Conservation (phyloP, 2,329 filamentous ascomycete genomes). For the Pseudogymnoascus destructans region DNA sequence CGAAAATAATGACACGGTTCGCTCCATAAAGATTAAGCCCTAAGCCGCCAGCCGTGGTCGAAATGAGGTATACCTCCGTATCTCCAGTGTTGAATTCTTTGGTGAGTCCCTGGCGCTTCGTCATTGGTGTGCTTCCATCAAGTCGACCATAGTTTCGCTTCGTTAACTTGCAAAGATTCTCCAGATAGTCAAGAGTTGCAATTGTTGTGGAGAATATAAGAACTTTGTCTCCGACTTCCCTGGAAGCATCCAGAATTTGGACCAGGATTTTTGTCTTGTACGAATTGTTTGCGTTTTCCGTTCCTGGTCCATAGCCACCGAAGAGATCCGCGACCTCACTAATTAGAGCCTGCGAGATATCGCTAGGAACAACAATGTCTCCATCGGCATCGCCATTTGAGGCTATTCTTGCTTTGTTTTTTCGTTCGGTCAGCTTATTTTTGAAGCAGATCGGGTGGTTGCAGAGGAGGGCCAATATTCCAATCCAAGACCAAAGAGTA, state of each 20-base stretch:
- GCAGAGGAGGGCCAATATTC: slow-evolving; percentile 39
- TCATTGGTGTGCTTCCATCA: slow-evolving; percentile 49
- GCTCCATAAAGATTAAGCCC: slow-evolving; percentile 76
- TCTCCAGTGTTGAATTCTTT: slow-evolving; percentile 53
- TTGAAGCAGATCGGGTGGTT: slow-evolving; percentile 39
- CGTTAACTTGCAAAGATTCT: slow-evolving; percentile 38
- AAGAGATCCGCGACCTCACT: not conserved
- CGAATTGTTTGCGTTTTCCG: slow-evolving; percentile 36
- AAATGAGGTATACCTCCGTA: slow-evolving; percentile 61
- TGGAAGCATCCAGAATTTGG: slow-evolving; percentile 55
- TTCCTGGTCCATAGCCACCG: slow-evolving; percentile 21
- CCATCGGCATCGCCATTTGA: slow-evolving; percentile 13
- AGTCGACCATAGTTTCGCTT: slow-evolving; percentile 43
- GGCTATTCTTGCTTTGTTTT: slow-evolving; percentile 14
- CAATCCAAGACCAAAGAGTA: slow-evolving; percentile 41
- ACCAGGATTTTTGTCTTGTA: slow-evolving; percentile 56
- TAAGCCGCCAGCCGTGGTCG: slow-evolving; percentile 67
- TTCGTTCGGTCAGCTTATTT: slow-evolving; percentile 33
- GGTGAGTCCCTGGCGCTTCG: slow-evolving; percentile 46
- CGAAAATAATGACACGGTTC: slow-evolving; percentile 76
- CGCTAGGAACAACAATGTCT: slow-evolving; percentile 1
- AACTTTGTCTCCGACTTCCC: slow-evolving; percentile 53
- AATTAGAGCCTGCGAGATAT: not conserved
- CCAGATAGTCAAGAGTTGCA: slow-evolving; percentile 55
- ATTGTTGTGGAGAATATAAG: slow-evolving; percentile 70